These are phyloP conservation scores for Wallacemonas collosoma DNA, from an alignment of 208 protist species.

Conservation along the genomic window DNA sequence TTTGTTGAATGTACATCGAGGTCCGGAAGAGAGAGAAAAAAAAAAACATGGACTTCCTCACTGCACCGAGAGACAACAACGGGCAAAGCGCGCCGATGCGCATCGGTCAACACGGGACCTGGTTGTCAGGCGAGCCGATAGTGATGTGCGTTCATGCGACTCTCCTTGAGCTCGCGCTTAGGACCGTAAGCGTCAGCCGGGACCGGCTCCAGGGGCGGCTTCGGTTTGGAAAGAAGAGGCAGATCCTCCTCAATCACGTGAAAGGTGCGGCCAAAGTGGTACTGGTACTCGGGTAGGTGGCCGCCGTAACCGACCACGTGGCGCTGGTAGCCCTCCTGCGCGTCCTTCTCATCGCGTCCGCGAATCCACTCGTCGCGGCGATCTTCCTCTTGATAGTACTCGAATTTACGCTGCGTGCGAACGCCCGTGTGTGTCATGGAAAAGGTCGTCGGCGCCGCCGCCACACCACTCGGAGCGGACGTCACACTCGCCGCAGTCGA, in stretches of 20 bases:
- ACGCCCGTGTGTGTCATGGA: conserved; percentile 40
- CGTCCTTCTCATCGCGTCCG: conserved; percentile 56
- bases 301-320: conserved; percentile 78
- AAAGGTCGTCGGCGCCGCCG: conserved; percentile 22
- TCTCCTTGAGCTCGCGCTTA: conserved; percentile 59
- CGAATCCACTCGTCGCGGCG: conserved; percentile 80
- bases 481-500: neutral
- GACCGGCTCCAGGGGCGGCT: conserved; percentile 36
- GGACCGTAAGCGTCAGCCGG: conserved; percentile 55
- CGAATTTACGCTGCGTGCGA: conserved; percentile 46
- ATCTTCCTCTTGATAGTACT: conserved; percentile 63
- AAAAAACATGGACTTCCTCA: too few relatives aligned
- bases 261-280: conserved; percentile 87
- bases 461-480: neutral
- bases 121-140: conserved; percentile 60
- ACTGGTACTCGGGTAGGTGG: conserved; percentile 76
- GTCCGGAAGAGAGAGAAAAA: too few relatives aligned
- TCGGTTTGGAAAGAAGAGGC: conserved; percentile 65
- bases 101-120: too few relatives aligned
- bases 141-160: conserved; percentile 70
- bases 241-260: conserved; percentile 89
- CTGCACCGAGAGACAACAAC: too few relatives aligned
- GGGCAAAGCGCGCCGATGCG: too few relatives aligned
- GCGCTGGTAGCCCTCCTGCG: conserved; percentile 55
- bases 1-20: too few relatives aligned